Conservation (phyloP, 2,329 filamentous ascomycete species). For the Aspergillus persii region DNA sequence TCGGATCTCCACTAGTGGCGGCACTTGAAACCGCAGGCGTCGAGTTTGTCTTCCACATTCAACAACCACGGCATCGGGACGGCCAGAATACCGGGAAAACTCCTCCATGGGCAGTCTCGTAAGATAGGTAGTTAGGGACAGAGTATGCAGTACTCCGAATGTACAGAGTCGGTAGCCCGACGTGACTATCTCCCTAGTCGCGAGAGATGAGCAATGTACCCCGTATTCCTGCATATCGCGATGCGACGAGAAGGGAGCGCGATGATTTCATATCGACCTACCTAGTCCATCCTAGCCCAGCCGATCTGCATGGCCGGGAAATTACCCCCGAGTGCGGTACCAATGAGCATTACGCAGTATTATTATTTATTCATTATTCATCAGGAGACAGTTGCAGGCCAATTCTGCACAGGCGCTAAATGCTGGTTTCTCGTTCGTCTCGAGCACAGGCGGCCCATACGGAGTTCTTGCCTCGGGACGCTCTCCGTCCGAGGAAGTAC, state of each 20-base stretch:
- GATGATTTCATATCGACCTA: background rate
- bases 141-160: too few species aligned
- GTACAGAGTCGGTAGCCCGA: too few species aligned
- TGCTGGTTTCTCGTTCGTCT: background rate
- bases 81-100: background rate
- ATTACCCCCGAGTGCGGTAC: constrained; percentile 2
- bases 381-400: background rate
- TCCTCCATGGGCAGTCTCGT: background rate
- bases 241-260: background rate
- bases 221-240: background rate
- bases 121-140: too few species aligned
- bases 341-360: background rate
- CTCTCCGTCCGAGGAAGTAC: too few species aligned
- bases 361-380: background rate
- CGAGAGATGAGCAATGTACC: too few species aligned
- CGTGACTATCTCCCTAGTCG: too few species aligned
- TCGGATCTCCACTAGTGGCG: constrained; percentile 4
- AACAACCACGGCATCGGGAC: too few species aligned
- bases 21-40: background rate
- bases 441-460: background rate
- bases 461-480: too few species aligned
- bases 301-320: constrained; percentile 12
- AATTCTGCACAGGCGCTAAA: background rate
- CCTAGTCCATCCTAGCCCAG: background rate
- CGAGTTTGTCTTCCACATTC: background rate